A percentile compares a stretch with the other conserved stretches of the same genome.
These are phyloP conservation scores for Leccinum barrowsii DNA, from an alignment of 768 basidiomycete species.

Conservation along the genomic window DNA sequence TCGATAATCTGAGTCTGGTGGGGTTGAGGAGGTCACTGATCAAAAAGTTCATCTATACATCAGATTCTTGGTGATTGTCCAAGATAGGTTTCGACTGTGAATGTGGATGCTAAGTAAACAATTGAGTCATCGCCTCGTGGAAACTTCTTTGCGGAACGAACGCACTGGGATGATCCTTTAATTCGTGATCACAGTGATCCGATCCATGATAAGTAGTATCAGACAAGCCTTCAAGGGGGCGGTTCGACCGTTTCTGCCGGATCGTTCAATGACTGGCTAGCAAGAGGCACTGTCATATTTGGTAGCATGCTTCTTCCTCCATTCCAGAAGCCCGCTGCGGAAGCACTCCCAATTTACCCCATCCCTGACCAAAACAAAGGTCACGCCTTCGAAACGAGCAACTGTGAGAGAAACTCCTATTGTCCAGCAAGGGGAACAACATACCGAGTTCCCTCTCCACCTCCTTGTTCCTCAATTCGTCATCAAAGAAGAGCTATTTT, in stretches of 20 bases:
- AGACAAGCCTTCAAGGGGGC: not conserved
- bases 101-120: not conserved
- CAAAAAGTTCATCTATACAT: not conserved
- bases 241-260: not conserved
- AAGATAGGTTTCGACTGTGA: slow-evolving; percentile 7
- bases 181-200: not conserved
- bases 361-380: slow-evolving; percentile 66
- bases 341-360: slow-evolving; percentile 63
- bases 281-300: slow-evolving; percentile 1
- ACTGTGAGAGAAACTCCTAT: not conserved
- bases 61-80: slow-evolving; percentile 2
- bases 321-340: slow-evolving; percentile 65
- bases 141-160: slow-evolving; percentile 2
- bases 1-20: not conserved
- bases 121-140: not conserved
- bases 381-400: slow-evolving; percentile 56
- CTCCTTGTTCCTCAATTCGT: slow-evolving; percentile 56
- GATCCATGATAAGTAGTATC: not conserved
- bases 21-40: not conserved
- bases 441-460: slow-evolving; percentile 49
- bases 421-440: not conserved
- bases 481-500: slow-evolving; percentile 64
- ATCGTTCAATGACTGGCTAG: slow-evolving; percentile 3
- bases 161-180: slow-evolving; percentile 3
- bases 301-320: slow-evolving; percentile 51